These are phyloP conservation scores for Clarireedia monteithiana DNA, from an alignment of 2,329 filamentous ascomycete species.

Conservation along the genomic window DNA sequence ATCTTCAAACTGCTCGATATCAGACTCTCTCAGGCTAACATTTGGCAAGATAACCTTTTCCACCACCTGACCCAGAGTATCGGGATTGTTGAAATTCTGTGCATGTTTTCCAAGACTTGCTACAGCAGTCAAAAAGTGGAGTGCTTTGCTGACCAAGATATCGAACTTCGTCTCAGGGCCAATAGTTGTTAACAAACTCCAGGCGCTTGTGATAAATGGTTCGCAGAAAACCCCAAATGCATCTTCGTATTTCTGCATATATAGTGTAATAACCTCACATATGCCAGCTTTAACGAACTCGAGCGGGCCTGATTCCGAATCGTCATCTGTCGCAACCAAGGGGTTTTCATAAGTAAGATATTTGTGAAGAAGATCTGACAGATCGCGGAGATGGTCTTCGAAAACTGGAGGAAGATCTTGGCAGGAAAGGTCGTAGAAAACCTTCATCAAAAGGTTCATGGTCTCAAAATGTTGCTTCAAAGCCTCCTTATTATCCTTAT, in stretches of 20 bases:
- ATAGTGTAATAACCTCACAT: conserved; percentile 83
- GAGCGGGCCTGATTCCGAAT: conserved; percentile 75
- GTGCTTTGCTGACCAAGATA: conserved; percentile 83
- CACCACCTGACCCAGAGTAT: conserved; percentile 75
- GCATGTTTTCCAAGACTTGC: conserved; percentile 73
- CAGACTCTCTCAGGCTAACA: conserved; percentile 82
- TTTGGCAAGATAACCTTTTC: conserved; percentile 96
- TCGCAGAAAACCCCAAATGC: conserved; percentile 75
- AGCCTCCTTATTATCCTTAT: conserved; percentile 64
- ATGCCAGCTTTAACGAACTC: conserved; percentile 91
- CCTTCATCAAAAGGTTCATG: conserved; percentile 80
- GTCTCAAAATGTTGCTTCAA: conserved; percentile 76
- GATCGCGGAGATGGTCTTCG: conserved; percentile 74
- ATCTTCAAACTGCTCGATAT: conserved; percentile 94
- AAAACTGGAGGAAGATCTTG: conserved; percentile 94
- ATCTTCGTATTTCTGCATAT: conserved; percentile 91
- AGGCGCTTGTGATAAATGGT: conserved; percentile 83
- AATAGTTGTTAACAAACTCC: conserved; percentile 81
- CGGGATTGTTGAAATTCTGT: conserved; percentile 74
- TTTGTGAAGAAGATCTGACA: conserved; percentile 78
- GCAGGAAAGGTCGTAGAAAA: conserved; percentile 94
- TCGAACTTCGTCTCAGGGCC: conserved; percentile 90
- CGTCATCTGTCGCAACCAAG: conserved; percentile 76
- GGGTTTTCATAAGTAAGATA: conserved; percentile 86
- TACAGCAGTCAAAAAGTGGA: conserved; percentile 90